These are phyloP conservation scores for Sarocladium kiliense DNA, from an alignment of 2,329 filamentous ascomycete species.

Conservation along the genomic window DNA sequence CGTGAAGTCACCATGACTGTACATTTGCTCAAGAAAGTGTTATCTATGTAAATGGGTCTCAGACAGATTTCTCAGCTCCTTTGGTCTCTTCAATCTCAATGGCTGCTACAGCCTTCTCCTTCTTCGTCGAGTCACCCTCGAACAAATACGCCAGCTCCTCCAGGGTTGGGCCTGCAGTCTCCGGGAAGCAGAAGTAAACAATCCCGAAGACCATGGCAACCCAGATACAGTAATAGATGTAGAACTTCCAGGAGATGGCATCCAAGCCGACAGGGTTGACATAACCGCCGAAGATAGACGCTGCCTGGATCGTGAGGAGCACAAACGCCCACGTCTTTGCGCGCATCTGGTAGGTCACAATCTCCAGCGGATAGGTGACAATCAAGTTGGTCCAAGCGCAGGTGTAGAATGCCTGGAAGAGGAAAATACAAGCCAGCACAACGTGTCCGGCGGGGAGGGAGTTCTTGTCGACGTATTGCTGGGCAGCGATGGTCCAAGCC, in stretches of 20 bases:
- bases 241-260: constrained; percentile 34
- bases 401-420: constrained; percentile 36
- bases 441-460: constrained; percentile 26
- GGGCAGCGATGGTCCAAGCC: constrained; percentile 33
- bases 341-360: constrained; percentile 36
- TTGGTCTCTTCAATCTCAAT: constrained; percentile 12
- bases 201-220: constrained; percentile 29
- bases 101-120: constrained; percentile 11
- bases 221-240: constrained; percentile 36
- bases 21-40: no score
- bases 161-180: constrained; percentile 30
- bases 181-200: constrained; percentile 35
- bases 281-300: constrained; percentile 32
- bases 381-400: constrained; percentile 38
- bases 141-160: constrained; percentile 26
- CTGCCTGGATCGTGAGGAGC: constrained; percentile 31
- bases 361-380: constrained; percentile 37
- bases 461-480: constrained; percentile 28
- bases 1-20: no score
- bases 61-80: not conserved
- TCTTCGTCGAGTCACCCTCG: constrained; percentile 12
- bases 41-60: not conserved
- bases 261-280: constrained; percentile 34
- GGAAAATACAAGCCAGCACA: constrained; percentile 36
- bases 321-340: constrained; percentile 37